A percentile compares a stretch with the other conserved stretches of the same genome.
Evolutionary conservation across 2,329 filamentous ascomycete species (phyloP).

Genomic region (Aspergillus sp.): DNA sequence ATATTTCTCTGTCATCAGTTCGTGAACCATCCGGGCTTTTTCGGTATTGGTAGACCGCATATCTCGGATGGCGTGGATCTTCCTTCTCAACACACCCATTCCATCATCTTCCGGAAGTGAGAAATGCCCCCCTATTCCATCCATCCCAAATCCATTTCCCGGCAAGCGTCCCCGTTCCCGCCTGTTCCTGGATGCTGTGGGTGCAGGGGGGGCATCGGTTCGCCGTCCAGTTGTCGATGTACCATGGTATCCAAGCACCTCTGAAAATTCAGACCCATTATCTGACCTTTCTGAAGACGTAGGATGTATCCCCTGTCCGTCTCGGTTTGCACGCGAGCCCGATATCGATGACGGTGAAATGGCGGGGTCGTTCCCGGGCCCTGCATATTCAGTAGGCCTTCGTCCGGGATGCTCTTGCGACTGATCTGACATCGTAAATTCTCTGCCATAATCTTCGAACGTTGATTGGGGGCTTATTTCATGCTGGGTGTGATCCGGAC

Average conservation of each 20-base stretch:
- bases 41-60: constrained; percentile 51
- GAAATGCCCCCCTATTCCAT: constrained; percentile 11
- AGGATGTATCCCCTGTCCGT: neutral
- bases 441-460: constrained; percentile 8
- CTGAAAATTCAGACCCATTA: neutral
- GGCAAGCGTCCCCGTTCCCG: neutral
- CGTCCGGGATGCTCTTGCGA: constrained; percentile 4
- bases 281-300: neutral
- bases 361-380: constrained; percentile 14
- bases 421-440: constrained; percentile 8
- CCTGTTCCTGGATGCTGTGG: neutral
- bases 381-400: constrained; percentile 12
- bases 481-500: constrained; percentile 3
- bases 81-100: constrained; percentile 58
- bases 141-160: neutral
- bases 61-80: constrained; percentile 61
- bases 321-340: constrained; percentile 7
- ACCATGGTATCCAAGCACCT: neutral
- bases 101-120: constrained; percentile 68
- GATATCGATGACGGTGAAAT: constrained; percentile 9
- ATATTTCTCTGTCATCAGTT: constrained; percentile 62
- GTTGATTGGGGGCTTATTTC: constrained; percentile 11
- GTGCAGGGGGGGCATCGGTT: neutral
- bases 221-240: neutral
- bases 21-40: constrained; percentile 65